Base-by-base conservation (phyloP, 1,139 yeast species). In the Taphrina sp. region DNA sequence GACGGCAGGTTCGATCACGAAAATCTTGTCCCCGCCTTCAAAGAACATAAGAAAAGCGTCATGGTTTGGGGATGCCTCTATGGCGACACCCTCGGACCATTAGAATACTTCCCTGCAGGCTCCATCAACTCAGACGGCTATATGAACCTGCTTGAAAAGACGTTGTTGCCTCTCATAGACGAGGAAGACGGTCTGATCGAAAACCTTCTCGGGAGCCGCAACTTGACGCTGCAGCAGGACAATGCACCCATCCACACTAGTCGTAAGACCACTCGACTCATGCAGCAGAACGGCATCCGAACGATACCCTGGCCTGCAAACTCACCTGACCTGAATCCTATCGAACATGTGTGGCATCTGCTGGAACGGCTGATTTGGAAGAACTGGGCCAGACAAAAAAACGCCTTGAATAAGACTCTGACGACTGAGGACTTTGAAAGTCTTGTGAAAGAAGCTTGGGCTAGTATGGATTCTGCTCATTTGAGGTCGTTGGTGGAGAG, bases 161-260 rank as follows among this genome's bases (percentile, higher is more conserved):
- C 29, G 14, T 22, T 38, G 8, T 22, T 38, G 19, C 43, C 43
- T n/a, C 28, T 38, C 5, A 38, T 38, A 22, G 43, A 38, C n/a
- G 7, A 22, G 31, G 29, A 38, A 22, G 43, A 38, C 23, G 43
- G 43, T 17, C 31, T 38, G 19, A 20, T 5, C 16, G 43, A 38
- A 38, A 22, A 38, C 16, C 28, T 38, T 12, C 43, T 38, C 23
- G 43, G 43, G 12, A 16, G 23, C 29, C 12, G 31, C 5, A 38
- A 19, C 5, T 16, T 38, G 43, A 22, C n/a, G 31, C 23, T 38
- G 17, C 43, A 38, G 16, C 46, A 26, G 23, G 35, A 41, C 35
- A 41, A 28, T 17, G 34, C 46, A 5, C 46, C 46, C 7, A 41
- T 41, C 12, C 46, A 41, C 26, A 41, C 46, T 26, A 38, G 43